Evolutionary conservation across 1,284 basidiomycete genomes (phyloP), one percentile per base, ranked within the genome.

Genomic region (Moesziomyces aphidis): DNA sequence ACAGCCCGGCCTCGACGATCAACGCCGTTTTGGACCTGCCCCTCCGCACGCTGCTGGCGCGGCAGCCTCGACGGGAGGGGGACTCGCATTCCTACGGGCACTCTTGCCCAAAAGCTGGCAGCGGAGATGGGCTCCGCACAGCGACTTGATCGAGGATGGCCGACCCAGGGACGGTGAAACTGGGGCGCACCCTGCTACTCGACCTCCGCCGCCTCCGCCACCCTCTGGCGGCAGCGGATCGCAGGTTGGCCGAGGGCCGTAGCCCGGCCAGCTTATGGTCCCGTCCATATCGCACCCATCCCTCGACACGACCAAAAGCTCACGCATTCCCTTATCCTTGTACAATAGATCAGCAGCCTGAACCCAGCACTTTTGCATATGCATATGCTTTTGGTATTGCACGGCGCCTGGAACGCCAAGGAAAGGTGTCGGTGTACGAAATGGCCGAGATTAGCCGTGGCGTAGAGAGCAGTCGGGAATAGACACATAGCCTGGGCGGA

Each of bases 21-120:
- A 34, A 17, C 60, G 53, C 71, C 71, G 61, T 68, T 65, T 65
- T 73, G 71, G 71, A 73, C 65, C 71, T 73, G 71, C 61, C 64
- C 36, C 57, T 52, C 21, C 44, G 31, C 46, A 46, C 26, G 51
- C 52, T 42, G 50, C 17, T 15, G 19, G 22, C 24, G 57, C 19
- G 26, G 45, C 42, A 46, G 50, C 39, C 19, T 26, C 13, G 4
- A 22, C 47, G 44, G 51, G 58, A 51, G 56, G 69, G 46, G 60
- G 56, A 26, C 24, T 73, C 11, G 54, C 36, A 28, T 61, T 56
- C 22, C 44, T 70, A n/a, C 54, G 53, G 24, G 42, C 56, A 21
- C 34, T 67, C 11, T 50, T 74, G 61, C 67, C 72, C 1, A 59
- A 63, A 48, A 70, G 63, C 43, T 74, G 72, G 72, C 66, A 62